A percentile compares a stretch with the other conserved stretches of the same genome.
Evolutionary conservation across 805 yeast species (phyloP).

Genomic region (Candida nitratophila): DNA sequence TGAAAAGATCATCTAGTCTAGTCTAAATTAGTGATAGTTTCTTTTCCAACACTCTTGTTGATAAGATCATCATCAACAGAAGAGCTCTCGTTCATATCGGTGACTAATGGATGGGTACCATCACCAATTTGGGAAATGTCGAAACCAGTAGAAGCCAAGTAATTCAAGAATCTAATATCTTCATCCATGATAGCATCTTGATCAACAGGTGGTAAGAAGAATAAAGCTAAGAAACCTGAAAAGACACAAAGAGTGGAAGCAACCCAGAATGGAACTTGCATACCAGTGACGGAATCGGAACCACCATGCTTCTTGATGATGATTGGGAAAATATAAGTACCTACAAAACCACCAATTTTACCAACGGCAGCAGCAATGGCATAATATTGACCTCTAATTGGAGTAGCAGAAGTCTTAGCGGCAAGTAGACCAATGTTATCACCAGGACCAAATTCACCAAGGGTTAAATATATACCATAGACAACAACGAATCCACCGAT

Average conservation of each 20-base stretch:
- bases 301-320: slow-evolving; percentile 59
- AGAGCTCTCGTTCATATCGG: neutral
- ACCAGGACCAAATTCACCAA: slow-evolving; percentile 95
- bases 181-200: slow-evolving; percentile 78
- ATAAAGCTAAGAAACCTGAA: slow-evolving; percentile 61
- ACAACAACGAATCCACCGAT: slow-evolving; percentile 78
- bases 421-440: slow-evolving; percentile 86
- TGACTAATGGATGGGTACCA: slow-evolving; percentile 8
- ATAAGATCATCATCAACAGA: neutral
- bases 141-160: slow-evolving; percentile 61
- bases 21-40: neutral
- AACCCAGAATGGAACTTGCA: slow-evolving; percentile 75
- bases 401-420: slow-evolving; percentile 78
- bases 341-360: slow-evolving; percentile 88
- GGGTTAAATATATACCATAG: slow-evolving; percentile 78
- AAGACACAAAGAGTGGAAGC: slow-evolving; percentile 71
- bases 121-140: slow-evolving; percentile 55
- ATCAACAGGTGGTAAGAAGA: slow-evolving; percentile 73
- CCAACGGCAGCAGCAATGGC: slow-evolving; percentile 90
- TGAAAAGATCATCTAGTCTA: neutral
- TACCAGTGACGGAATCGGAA: slow-evolving; percentile 42
- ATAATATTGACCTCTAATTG: slow-evolving; percentile 86
- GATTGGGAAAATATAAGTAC: slow-evolving; percentile 82
- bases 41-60: neutral
- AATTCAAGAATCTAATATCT: slow-evolving; percentile 63